A percentile compares a stretch with the other conserved stretches of the same genome.
These are phyloP conservation scores for Fusarium acutatum DNA, from an alignment of 2,329 filamentous ascomycete species.

Conservation along the genomic window DNA sequence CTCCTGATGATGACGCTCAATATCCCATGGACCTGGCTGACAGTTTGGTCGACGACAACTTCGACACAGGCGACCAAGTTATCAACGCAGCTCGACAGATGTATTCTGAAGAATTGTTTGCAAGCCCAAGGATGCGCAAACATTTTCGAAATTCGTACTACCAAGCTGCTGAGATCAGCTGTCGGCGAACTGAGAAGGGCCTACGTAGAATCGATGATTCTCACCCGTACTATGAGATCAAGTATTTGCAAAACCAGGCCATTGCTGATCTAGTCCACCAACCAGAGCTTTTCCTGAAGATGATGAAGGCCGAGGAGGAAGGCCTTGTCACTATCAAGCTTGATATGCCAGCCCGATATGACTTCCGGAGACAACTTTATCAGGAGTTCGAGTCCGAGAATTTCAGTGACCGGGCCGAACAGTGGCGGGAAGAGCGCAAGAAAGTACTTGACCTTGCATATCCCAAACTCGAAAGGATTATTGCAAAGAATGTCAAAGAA, in stretches of 20 bases:
- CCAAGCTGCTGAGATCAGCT: constrained; percentile 83
- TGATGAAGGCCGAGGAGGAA: constrained; percentile 97
- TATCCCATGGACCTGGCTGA: constrained; percentile 90
- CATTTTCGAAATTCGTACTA: constrained; percentile 87
- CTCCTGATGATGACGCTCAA: constrained; percentile 83
- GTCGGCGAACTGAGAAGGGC: constrained; percentile 91
- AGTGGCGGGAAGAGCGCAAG: constrained; percentile 89
- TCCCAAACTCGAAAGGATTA: constrained; percentile 81
- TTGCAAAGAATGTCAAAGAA: constrained; percentile 93
- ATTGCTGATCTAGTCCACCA: constrained; percentile 81
- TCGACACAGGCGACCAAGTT: constrained; percentile 78
- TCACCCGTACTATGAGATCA: constrained; percentile 97
- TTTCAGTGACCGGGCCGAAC: constrained; percentile 91
- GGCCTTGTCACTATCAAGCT: constrained; percentile 88
- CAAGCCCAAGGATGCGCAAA: constrained; percentile 89
- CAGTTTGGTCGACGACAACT: constrained; percentile 75
- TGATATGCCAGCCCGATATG: constrained; percentile 76
- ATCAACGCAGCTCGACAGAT: constrained; percentile 83
- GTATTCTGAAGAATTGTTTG: constrained; percentile 89
- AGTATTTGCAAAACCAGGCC: constrained; percentile 91
- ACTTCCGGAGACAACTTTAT: constrained; percentile 80
- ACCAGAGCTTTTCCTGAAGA: constrained; percentile 92
- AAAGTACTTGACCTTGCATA: constrained; percentile 86
- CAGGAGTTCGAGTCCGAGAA: constrained; percentile 92
- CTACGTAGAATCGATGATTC: constrained; percentile 92